These are phyloP conservation scores for Suillus spraguei DNA, from an alignment of 768 basidiomycete genomes.

Conservation along the genomic window DNA sequence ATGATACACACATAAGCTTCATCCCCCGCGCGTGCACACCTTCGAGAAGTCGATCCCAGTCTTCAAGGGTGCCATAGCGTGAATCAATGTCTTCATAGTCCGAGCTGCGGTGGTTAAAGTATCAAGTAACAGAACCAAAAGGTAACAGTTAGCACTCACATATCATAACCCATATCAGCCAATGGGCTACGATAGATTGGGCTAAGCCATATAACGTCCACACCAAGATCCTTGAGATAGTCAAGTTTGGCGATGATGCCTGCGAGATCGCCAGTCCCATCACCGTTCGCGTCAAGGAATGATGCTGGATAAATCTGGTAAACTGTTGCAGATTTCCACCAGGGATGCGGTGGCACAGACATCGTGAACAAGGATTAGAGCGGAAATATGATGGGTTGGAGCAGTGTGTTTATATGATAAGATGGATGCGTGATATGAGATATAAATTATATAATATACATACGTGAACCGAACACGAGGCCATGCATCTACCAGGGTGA, in stretches of 20 bases:
- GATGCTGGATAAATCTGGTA: constrained; percentile 77
- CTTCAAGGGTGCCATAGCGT: constrained; percentile 62
- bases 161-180: constrained; percentile 77
- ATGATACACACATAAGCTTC: constrained; percentile 60
- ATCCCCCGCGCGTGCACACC: constrained; percentile 64
- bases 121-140: constrained; percentile 1
- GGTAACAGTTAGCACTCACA: constrained; percentile 39
- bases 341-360: constrained; percentile 29
- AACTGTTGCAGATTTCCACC: constrained; percentile 62
- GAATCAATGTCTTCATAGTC: constrained; percentile 68
- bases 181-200: constrained; percentile 72
- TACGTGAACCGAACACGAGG: constrained; percentile 1
- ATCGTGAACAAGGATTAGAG: not conserved
- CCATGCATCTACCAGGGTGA: not conserved
- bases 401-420: not conserved
- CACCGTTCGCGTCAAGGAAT: constrained; percentile 72
- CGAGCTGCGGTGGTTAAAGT: constrained; percentile 41
- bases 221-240: constrained; percentile 69
- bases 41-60: constrained; percentile 57
- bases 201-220: constrained; percentile 69
- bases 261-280: constrained; percentile 69
- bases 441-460: not conserved
- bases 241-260: constrained; percentile 68
- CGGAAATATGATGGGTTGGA: not conserved
- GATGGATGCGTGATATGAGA: not conserved